phyloP scores from a whole-genome alignment of 1,139 yeast species.

The Protomyces gravidus region DNA sequence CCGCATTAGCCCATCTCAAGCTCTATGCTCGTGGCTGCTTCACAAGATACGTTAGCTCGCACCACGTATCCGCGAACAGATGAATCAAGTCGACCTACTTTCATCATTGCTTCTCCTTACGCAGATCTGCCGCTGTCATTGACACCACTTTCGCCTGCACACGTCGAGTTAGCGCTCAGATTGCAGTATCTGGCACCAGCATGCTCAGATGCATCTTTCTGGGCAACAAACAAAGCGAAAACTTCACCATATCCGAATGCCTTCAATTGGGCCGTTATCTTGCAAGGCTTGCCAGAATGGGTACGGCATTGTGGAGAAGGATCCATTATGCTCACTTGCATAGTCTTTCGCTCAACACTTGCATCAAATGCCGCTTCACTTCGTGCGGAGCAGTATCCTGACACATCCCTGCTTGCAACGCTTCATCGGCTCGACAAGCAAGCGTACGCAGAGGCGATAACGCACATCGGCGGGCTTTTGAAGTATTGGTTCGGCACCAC shows the following conservation, averaged over 20 bases:
- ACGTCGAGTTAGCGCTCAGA: not conserved
- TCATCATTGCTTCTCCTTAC: not conserved
- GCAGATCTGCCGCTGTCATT: not conserved
- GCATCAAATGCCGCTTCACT: not conserved
- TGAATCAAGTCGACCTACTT: too few relatives aligned
- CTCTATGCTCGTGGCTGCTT: too few relatives aligned
- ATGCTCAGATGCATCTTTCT: not conserved
- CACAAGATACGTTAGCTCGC: too few relatives aligned
- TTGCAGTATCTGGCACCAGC: not conserved
- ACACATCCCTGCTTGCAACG: not conserved
- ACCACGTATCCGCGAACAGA: too few relatives aligned
- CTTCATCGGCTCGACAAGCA: not conserved
- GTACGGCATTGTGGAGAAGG: not conserved
- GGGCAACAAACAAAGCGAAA: not conserved
- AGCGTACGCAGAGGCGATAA: not conserved
- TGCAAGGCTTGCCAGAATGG: not conserved
- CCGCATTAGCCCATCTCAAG: too few relatives aligned
- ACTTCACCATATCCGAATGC: not conserved
- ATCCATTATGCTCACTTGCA: not conserved
- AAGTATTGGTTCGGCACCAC: conserved; percentile 5
- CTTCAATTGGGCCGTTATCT: not conserved
- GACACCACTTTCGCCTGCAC: not conserved
- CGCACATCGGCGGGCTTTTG: not conserved
- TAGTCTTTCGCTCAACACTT: conserved; percentile 1
- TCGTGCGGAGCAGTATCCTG: not conserved